These are phyloP conservation scores for Zelonia costaricensis DNA, from an alignment of 208 protist genomes.

Conservation along the genomic window DNA sequence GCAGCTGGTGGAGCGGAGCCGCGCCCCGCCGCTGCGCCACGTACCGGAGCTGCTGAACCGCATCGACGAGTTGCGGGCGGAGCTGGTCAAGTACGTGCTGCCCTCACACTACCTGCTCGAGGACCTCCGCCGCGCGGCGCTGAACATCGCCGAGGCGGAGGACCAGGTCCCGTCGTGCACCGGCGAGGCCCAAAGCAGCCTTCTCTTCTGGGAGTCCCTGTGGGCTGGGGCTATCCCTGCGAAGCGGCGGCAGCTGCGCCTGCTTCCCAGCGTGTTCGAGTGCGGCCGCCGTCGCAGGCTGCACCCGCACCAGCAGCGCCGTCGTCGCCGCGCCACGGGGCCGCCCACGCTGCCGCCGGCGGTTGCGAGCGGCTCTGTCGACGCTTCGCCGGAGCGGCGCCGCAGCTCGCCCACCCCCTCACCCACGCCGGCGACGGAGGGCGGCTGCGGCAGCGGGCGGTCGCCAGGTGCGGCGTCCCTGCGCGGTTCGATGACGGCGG, in stretches of 20 bases:
- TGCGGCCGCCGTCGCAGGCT: slow-evolving; percentile 20
- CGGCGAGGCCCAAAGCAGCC: slow-evolving; percentile 14
- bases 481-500: neutral
- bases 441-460: too few species aligned
- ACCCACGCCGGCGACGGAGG: neutral
- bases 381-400: neutral
- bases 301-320: slow-evolving; percentile 30
- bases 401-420: neutral
- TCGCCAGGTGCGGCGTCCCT: neutral
- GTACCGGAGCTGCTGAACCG: slow-evolving; percentile 4
- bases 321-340: slow-evolving; percentile 8
- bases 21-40: slow-evolving; percentile 1
- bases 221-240: slow-evolving; percentile 42
- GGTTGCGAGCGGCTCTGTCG: neutral
- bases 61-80: slow-evolving; percentile 11
- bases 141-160: slow-evolving; percentile 23
- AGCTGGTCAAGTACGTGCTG: slow-evolving; percentile 27
- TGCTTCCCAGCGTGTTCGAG: slow-evolving; percentile 32
- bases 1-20: slow-evolving; percentile 21
- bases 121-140: slow-evolving; percentile 34
- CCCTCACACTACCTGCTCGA: slow-evolving; percentile 47
- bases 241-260: slow-evolving; percentile 29
- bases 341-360: neutral
- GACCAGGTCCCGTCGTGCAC: slow-evolving; percentile 6
- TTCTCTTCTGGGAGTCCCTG: slow-evolving; percentile 41